A percentile compares a stretch with the other conserved stretches of the same genome.
Evolutionary conservation across 148 eudicot genomes (phyloP).

Genomic region (Rhododendron griersonianum): DNA sequence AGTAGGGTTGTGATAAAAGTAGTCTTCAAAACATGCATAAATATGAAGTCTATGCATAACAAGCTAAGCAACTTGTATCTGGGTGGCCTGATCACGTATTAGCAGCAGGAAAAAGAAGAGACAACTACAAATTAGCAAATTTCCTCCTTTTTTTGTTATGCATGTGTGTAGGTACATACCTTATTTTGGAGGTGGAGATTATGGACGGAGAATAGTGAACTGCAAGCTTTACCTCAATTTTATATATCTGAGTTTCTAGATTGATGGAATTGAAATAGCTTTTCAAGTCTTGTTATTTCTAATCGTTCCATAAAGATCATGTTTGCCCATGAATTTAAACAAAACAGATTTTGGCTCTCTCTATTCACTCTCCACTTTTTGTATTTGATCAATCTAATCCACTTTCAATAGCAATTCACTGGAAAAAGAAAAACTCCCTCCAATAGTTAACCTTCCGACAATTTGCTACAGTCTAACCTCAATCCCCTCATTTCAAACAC

Average conservation of each 20-base stretch:
- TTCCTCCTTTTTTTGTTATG: not conserved
- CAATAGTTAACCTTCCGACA: not conserved
- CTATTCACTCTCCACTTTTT: not conserved
- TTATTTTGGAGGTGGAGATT: no score
- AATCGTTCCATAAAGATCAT: not conserved
- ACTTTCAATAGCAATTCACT: not conserved
- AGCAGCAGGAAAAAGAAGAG: not conserved
- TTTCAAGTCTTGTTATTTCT: not conserved
- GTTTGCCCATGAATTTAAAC: not conserved
- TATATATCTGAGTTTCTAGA: no score
- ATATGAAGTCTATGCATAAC: not conserved
- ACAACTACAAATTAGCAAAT: not conserved
- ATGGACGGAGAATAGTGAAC: no score
- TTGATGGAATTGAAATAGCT: no score
- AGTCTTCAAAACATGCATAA: not conserved
- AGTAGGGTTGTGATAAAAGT: not conserved
- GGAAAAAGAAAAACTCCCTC: not conserved
- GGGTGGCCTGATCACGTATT: not conserved
- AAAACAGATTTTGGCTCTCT: not conserved
- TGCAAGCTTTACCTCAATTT: no score
- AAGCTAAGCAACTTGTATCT: not conserved
- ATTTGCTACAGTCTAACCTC: not conserved
- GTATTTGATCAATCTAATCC: not conserved
- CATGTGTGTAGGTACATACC: no score
- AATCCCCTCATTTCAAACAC: not conserved